A percentile compares a stretch with the other conserved stretches of the same genome.
Evolutionary conservation across 805 yeast species (phyloP).

Genomic region (Starmerella etchellsii): DNA sequence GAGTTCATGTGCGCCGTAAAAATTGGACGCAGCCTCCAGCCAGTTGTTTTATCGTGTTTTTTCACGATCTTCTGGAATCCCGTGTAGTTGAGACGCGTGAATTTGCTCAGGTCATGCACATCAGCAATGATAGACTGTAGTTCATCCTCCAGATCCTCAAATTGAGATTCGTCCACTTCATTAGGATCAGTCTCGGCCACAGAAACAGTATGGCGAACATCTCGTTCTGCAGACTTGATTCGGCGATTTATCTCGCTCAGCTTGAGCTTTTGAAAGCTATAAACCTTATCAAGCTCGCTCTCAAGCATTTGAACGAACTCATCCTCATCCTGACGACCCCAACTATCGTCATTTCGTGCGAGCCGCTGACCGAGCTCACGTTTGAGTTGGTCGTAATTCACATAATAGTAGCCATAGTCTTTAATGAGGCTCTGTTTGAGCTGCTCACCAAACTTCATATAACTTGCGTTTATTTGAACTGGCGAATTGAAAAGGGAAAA

Average conservation of each 20-base stretch:
- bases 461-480: too few species aligned
- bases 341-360: conserved; percentile 38
- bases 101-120: conserved; percentile 92
- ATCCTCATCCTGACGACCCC: conserved; percentile 75
- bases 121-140: conserved; percentile 84
- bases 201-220: conserved; percentile 51
- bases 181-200: conserved; percentile 28
- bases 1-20: conserved; percentile 86
- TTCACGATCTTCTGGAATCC: conserved; percentile 95
- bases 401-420: conserved; percentile 82
- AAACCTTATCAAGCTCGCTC: conserved; percentile 81
- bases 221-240: conserved; percentile 65
- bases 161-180: conserved; percentile 47
- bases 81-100: conserved; percentile 83
- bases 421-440: conserved; percentile 77
- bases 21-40: conserved; percentile 71
- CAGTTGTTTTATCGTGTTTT: conserved; percentile 88
- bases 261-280: conserved; percentile 78
- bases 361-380: conserved; percentile 61
- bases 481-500: too few species aligned
- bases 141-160: conserved; percentile 62
- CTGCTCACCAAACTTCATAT: conserved; percentile 96
- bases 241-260: conserved; percentile 75
- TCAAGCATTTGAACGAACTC: conserved; percentile 65
- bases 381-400: conserved; percentile 83